A percentile compares a stretch with the other conserved stretches of the same genome.
Evolutionary conservation across 1,139 yeast genomes (phyloP).

Genomic region (Eremothecium coryli): DNA sequence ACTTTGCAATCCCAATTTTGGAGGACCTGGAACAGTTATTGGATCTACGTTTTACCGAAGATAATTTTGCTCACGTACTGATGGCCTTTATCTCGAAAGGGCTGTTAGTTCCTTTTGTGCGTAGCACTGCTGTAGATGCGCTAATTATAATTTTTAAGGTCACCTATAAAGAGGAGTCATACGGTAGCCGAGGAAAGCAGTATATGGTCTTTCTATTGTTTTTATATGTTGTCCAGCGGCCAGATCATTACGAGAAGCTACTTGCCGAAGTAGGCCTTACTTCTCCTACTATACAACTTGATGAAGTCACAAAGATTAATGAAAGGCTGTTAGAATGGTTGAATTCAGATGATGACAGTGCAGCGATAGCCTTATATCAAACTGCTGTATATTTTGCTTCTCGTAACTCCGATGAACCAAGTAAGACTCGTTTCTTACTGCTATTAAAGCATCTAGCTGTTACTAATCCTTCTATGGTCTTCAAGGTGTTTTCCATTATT

Average conservation of each 20-base stretch:
- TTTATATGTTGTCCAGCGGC: conserved; percentile 43
- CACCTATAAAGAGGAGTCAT: conserved; percentile 31
- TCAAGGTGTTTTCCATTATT: conserved; percentile 40
- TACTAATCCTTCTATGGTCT: conserved; percentile 33
- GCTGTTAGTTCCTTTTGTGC: conserved; percentile 50
- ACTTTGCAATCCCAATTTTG: conserved; percentile 36
- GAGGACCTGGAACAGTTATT: conserved; percentile 38
- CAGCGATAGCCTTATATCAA: conserved; percentile 43
- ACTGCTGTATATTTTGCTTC: conserved; percentile 46
- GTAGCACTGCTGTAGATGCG: conserved; percentile 46
- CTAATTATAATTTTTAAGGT: conserved; percentile 43
- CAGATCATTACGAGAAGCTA: conserved; percentile 41
- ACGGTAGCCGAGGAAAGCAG: conserved; percentile 13
- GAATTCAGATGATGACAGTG: conserved; percentile 34
- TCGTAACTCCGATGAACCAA: conserved; percentile 42
- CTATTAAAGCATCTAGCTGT: conserved; percentile 40
- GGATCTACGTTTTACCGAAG: conserved; percentile 36
- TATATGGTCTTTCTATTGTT: conserved; percentile 44
- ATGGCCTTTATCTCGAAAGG: conserved; percentile 52
- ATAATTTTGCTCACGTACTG: conserved; percentile 49
- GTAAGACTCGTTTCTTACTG: conserved; percentile 46
- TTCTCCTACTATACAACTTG: conserved; percentile 29
- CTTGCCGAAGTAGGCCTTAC: conserved; percentile 42
- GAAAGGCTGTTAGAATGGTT: conserved; percentile 42
- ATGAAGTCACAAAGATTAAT: conserved; percentile 38